Base-by-base conservation (phyloP, 2,329 filamentous ascomycete species). In the Amylocarpus encephaloides region DNA sequence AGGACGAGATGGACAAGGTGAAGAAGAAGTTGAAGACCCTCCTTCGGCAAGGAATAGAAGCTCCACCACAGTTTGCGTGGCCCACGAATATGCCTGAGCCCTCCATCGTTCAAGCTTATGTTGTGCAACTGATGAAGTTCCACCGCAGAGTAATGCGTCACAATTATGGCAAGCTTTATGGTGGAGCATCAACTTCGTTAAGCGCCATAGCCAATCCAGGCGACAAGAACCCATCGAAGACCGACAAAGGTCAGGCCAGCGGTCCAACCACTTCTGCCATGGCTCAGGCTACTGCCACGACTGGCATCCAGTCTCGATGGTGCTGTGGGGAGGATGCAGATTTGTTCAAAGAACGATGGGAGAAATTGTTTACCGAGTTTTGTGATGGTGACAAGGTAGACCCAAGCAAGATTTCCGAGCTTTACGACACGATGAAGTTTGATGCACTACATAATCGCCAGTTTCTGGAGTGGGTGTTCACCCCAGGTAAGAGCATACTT, bases 401-500 rank as follows among this genome's bases (percentile, higher is more conserved):
- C 68, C 94, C 94, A 15, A 95, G 91, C 75, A 98, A 98, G 73
- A 92, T 98, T 55, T 96, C 90, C 5, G 93, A 98, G 71, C 78
- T 98, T 2, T 98, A 98, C 67, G 93, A 98, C 68, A 97, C 92
- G 16, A 97, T 98, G 93, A 98, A 98, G 69, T 98, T 97, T 58
- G 93, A 98, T 67, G 93, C 93, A 1, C 76, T 98, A 12, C 94
- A 98, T 70, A 98, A 98, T 65, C 83, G 93, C 2, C 88, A 90
- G 55, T 98, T 98, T 63, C 73, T 98, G 3, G 93, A 98, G 68
- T 97, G 93, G 88, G 86, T 96, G 0, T 98, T 98, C 61, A 95
- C 90, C 13, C 93, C 93, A 1, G 84, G 88, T 32, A 83, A 82
- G 62, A 77, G 76, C 51, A 88, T 95, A 70, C 73, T 92, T 10